Conservation (phyloP, 2,329 filamentous ascomycete species). For the Chrysosporium keratinophilum region DNA sequence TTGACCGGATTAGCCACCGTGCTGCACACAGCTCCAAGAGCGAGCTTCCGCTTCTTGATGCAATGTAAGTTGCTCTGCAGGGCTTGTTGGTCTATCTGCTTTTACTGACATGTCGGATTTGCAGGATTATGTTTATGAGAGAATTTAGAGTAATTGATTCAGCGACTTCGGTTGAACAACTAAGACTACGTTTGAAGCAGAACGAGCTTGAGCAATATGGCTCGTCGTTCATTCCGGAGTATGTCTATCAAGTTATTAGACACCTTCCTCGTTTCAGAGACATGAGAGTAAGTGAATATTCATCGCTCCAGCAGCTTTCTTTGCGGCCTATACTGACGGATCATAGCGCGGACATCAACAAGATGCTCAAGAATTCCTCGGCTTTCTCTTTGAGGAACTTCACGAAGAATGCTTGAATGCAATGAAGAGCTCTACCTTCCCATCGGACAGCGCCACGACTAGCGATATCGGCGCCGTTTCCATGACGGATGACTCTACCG, state of each 20-base stretch:
- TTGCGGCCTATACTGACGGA: constrained; percentile 19
- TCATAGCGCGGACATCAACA: constrained; percentile 81
- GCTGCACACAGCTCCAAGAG: constrained; percentile 88
- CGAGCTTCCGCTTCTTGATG: constrained; percentile 84
- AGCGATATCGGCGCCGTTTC: constrained; percentile 33
- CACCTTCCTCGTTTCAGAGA: constrained; percentile 77
- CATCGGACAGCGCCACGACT: constrained; percentile 39
- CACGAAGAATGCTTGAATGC: constrained; percentile 83
- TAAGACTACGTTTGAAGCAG: constrained; percentile 63
- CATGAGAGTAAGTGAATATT: constrained; percentile 60
- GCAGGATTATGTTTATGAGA: constrained; percentile 85
- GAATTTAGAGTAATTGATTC: constrained; percentile 82
- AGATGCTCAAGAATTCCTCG: constrained; percentile 93
- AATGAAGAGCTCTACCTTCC: constrained; percentile 47
- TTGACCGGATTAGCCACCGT: constrained; percentile 75
- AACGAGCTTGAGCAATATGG: constrained; percentile 83
- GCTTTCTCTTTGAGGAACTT: constrained; percentile 81
- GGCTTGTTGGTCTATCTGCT: neutral
- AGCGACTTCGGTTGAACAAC: constrained; percentile 60
- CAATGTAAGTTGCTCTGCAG: constrained; percentile 56
- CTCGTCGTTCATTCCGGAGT: constrained; percentile 83
- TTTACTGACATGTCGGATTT: constrained; percentile 4
- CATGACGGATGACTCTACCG: constrained; percentile 31
- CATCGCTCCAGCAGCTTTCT: neutral
- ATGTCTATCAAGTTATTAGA: constrained; percentile 87